phyloP scores from a whole-genome alignment of 305 asterid genomes.

The Rubia peregrina region DNA sequence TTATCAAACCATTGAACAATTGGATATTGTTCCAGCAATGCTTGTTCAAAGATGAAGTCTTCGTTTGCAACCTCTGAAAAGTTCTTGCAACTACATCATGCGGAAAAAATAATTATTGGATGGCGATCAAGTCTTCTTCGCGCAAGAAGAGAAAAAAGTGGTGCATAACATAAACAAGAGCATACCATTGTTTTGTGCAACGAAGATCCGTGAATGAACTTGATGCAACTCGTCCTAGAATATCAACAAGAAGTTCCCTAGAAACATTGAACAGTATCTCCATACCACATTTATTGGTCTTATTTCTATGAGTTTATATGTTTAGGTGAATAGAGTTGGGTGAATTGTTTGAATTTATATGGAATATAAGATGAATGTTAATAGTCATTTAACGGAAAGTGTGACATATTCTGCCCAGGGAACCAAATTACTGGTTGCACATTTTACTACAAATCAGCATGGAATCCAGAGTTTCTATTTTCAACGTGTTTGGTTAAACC shows the following conservation, averaged over 20 bases:
- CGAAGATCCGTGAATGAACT: slow-evolving; percentile 6
- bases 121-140: not conserved
- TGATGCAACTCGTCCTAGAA: not conserved
- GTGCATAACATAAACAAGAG: not conserved
- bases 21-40: not conserved
- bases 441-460: too few species aligned
- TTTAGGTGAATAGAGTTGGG: too few species aligned
- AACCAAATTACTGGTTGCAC: too few species aligned
- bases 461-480: too few species aligned
- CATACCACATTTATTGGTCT: not conserved
- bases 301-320: too few species aligned
- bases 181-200: not conserved
- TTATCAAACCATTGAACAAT: not conserved
- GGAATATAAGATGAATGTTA: too few species aligned
- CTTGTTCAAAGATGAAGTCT: not conserved
- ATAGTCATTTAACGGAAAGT: too few species aligned
- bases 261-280: not conserved
- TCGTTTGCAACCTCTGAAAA: not conserved
- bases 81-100: slow-evolving; percentile 6
- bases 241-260: not conserved
- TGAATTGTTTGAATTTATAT: too few species aligned
- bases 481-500: too few species aligned
- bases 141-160: too few species aligned
- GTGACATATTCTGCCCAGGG: too few species aligned
- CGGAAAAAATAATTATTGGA: not conserved